Conservation (phyloP, 2,329 filamentous ascomycete species). For the Ilyonectria robusta region DNA sequence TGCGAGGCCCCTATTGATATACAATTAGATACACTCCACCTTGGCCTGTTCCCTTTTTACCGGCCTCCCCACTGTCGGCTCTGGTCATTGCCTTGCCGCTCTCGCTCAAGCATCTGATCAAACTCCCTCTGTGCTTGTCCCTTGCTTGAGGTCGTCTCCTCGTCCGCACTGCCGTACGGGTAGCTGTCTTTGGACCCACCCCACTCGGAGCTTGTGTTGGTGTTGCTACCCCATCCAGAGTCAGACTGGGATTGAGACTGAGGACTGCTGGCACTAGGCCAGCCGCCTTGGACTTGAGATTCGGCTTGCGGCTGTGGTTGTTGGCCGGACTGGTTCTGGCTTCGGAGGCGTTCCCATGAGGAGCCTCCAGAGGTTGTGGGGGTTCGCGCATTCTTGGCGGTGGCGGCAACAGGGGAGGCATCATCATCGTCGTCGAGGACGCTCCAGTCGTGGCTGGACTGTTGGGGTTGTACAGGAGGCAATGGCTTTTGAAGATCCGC, state of each 20-base stretch:
- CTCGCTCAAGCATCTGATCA: constrained; percentile 63
- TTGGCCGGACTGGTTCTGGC: constrained; percentile 45
- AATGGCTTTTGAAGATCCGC: constrained; percentile 10
- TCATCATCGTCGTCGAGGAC: constrained; percentile 55
- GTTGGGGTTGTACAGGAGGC: constrained; percentile 28
- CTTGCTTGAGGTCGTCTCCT: constrained; percentile 56
- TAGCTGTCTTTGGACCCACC: constrained; percentile 47
- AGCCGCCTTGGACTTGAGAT: constrained; percentile 32
- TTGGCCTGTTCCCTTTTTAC: constrained; percentile 21
- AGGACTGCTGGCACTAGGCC: constrained; percentile 28
- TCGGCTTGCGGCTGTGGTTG: constrained; percentile 37
- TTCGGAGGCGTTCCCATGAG: constrained; percentile 62
- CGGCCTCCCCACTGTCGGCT: constrained; percentile 46
- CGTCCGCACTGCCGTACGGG: constrained; percentile 54
- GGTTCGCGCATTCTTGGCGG: constrained; percentile 43
- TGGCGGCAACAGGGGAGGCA: constrained; percentile 59
- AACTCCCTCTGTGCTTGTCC: constrained; percentile 66
- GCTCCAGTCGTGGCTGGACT: constrained; percentile 43
- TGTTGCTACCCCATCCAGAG: constrained; percentile 47
- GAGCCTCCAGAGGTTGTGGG: constrained; percentile 48
- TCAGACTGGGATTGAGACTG: constrained; percentile 36
- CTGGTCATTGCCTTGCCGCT: constrained; percentile 53
- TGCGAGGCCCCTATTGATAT: constrained; percentile 15
- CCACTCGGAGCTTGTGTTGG: constrained; percentile 39
- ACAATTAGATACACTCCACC: constrained; percentile 1